Evolutionary conservation across 169 alveolate species (phyloP).

Genomic region (Fabrea salina): DNA sequence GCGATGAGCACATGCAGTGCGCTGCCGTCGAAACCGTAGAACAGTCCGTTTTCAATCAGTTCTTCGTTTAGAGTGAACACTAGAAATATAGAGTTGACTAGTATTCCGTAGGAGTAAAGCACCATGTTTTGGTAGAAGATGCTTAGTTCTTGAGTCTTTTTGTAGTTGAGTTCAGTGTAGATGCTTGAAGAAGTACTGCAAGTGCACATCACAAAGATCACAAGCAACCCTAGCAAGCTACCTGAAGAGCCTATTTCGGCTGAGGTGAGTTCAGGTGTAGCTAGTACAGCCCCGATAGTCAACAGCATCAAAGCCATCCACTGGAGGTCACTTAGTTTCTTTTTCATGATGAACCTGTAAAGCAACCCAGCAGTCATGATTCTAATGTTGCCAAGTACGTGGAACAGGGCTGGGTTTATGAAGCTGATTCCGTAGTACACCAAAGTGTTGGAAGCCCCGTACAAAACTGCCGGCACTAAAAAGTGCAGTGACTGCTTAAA

Average conservation of each 20-base stretch:
- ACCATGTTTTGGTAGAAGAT: slow-evolving; percentile 26
- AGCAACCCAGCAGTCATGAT: slow-evolving; percentile 22
- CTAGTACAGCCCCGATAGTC: slow-evolving; percentile 15
- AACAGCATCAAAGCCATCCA: slow-evolving; percentile 12
- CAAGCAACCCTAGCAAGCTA: not conserved
- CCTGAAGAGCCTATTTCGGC: not conserved
- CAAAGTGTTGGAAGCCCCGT: slow-evolving; percentile 13
- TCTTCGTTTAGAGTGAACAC: not conserved
- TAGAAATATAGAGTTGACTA: not conserved
- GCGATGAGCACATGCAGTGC: not conserved
- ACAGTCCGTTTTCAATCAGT: not conserved
- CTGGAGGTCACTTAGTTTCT: slow-evolving; percentile 6
- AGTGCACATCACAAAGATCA: not conserved
- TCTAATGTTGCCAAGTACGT: slow-evolving; percentile 26
- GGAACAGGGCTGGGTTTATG: slow-evolving; percentile 31
- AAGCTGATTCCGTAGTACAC: slow-evolving; percentile 8
- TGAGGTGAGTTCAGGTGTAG: not conserved
- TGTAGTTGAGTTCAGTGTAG: slow-evolving; percentile 10
- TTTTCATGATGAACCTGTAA: slow-evolving; percentile 12
- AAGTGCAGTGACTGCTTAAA: not conserved
- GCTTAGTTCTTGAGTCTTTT: slow-evolving; percentile 14
- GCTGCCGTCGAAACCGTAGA: not conserved
- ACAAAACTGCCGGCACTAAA: not conserved
- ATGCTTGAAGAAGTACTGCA: slow-evolving; percentile 7
- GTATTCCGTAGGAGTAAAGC: slow-evolving; percentile 7